Evolutionary conservation across 768 basidiomycete species (phyloP), one percentile per base, ranked within the genome.

Genomic region (Tulasnella sp.): DNA sequence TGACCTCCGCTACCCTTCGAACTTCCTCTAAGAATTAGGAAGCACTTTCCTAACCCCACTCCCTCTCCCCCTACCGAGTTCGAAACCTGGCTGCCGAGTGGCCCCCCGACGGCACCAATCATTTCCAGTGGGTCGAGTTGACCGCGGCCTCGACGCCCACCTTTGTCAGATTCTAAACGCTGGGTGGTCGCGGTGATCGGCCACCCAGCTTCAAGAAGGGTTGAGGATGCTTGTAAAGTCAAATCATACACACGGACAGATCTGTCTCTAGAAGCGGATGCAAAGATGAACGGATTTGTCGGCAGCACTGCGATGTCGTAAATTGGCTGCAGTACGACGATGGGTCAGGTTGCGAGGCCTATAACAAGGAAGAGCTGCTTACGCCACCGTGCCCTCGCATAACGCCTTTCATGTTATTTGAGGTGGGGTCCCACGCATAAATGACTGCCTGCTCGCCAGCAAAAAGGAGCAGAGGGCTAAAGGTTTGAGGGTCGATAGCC

Each of bases 281-380:
- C 77, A 42, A 78, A 78, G 22, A 78, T 37, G 58, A 78, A 78
- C 6, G 77, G 77, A 37, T 78, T 78, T 14, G 31, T 60, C n/a
- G 77, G 77, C 1, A 58, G 54, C 31, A 78, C 54, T n/a, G 37
- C 58, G 77, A 78, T 46, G 50, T 41, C 40, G 54, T 58, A 41
- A 50, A 78, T 78, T 34, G 77, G 77, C 77, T 58, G 40, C 40
- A 58, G 58, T 34, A 0, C 44, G 6, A 37, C 1, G 28, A 37
- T 31, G n/a, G 20, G 34, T 54, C 48, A 77, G 34, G 20, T 28
- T 69, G 40, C 58, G 58, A 20, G 40, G 40, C 40, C n/a, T 75
- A 14, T 31, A 31, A 54, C 31, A 24, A 20, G 34, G 54, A 69
- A 60, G 28, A 60, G 54, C n/a, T 37, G 64, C 77, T 60, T 37